Base-by-base conservation (phyloP, 305 asterid species). In the Fraxinus sp. region DNA sequence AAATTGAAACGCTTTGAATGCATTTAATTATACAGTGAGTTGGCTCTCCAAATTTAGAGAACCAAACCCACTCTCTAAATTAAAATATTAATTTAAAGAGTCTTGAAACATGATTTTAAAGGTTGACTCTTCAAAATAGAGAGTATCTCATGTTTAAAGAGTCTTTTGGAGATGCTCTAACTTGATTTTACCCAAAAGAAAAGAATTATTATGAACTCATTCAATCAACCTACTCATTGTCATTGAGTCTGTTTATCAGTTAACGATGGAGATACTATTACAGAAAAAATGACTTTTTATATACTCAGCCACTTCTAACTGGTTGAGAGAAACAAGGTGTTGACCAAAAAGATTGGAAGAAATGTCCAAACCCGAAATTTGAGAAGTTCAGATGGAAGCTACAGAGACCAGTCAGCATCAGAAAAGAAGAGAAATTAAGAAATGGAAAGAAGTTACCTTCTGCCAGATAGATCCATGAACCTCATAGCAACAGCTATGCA, bases 401-500 rank as follows among this genome's bases (percentile, higher is more conserved):
- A n/a, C 26, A 55, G 66, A 55, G 66, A 55, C 64, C 64, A 55
- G 64, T 16, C 22, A n/a, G 64, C 24, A 16, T 55, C 9, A 10
- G 33, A 71, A 64, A 26, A 13, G 44, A 11, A 0, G 73, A 28
- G 73, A 36, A 79, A 13, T 30, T 24, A 66, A 59, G 49, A 68
- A 71, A 44, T 20, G 13, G 81, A 33, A 22, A 30, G 74, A 32
- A 82, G 22, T 79, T 90, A 95, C 98, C 98, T 92, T 91, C 98
- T 88, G 73, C 98, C 98, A 8, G 97, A 83, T 10, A 90, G 78
- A 76, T 95, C 98, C 98, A 95, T 92, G 89, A 93, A 94, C 86
- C 97, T 87, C 98, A 95, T 95, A 9, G 97, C 98, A 72, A 95
- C 86, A 4, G 93, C 98, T 52, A 92, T 87, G 80, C 96, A 87